Evolutionary conservation across 2,329 filamentous ascomycete species (phyloP), one percentile per base, ranked within the genome.

Genomic region (Fusarium luffae): DNA sequence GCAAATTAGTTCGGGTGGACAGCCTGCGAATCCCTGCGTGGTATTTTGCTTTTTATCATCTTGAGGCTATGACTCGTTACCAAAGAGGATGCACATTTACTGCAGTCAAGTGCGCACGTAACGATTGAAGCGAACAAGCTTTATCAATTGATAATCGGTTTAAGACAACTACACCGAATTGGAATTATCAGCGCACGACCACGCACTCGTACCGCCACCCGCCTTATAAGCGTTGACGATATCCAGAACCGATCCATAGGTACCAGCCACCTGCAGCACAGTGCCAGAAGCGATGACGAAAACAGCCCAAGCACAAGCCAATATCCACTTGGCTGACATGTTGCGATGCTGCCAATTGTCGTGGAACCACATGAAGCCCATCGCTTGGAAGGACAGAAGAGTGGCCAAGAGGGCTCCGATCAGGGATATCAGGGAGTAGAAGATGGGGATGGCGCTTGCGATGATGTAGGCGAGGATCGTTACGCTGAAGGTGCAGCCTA

Each of bases 111-210:
- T n/a, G n/a, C n/a, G n/a, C n/a, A n/a, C n/a, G n/a, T n/a, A n/a
- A n/a, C n/a, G n/a, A n/a, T n/a, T n/a, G n/a, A n/a, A n/a, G n/a
- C n/a, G n/a, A n/a, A n/a, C n/a, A n/a, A n/a, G n/a, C n/a, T n/a
- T 1, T 7, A 37, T 37, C 34, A 37, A 37, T 37, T 37, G 18
- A n/a, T 37, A 0, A 2, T 37, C 5, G 18, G 18, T 37, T 3
- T 37, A 18, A 1, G 18, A 12, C 34, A 7, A 12, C 34, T 37
- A 37, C 34, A 37, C 34, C 18, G 76, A 78, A 55, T 77, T 75
- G 3, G 82, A 83, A 71, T 83, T 84, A 44, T 84, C 81, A 1
- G 78, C 78, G 59, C 81, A 84, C 0, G 81, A 80, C 76, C 80
- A 84, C 0, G 80, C 80, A 0, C 71, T 68, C 6, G 81, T 78